These are phyloP conservation scores for Cryptococcus sp. DNA, from an alignment of 1,284 basidiomycete species.

Conservation along the genomic window DNA sequence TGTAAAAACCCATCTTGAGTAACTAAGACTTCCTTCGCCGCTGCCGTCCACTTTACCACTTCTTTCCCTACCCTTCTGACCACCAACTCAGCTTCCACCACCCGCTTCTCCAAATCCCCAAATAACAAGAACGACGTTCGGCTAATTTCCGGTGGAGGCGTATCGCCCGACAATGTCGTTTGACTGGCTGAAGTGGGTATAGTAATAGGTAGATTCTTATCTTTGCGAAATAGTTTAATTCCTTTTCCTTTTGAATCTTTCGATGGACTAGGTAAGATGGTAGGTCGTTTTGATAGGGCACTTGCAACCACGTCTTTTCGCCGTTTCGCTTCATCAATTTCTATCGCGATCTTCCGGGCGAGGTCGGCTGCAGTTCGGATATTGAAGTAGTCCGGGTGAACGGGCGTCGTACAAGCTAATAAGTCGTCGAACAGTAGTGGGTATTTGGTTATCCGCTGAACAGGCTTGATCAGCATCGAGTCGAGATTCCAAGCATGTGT, in stretches of 20 bases:
- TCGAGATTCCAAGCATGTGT: conserved; percentile 92
- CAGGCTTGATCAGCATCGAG: conserved; percentile 80
- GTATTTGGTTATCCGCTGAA: conserved; percentile 89
- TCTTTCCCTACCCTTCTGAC: conserved; percentile 40
- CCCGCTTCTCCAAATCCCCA: conserved; percentile 24
- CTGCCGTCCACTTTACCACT: conserved; percentile 34
- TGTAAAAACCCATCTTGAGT: conserved; percentile 28
- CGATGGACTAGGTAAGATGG: conserved; percentile 4
- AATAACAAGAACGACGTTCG: conserved; percentile 21
- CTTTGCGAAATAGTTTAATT: conserved; percentile 42
- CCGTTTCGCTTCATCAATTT: conserved; percentile 81
- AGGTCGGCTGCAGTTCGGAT: conserved; percentile 62
- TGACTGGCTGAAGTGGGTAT: conserved; percentile 2
- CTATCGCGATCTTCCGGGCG: conserved; percentile 72
- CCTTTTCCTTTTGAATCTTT: conserved; percentile 2
- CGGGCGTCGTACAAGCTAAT: conserved; percentile 68
- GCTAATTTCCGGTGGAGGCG: conserved; percentile 16
- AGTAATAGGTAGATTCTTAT: conserved; percentile 14
- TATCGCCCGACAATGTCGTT: not conserved
- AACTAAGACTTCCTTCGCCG: conserved; percentile 31
- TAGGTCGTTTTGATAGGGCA: conserved; percentile 33
- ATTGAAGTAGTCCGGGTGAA: conserved; percentile 67
- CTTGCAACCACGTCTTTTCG: conserved; percentile 74
- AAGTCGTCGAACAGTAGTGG: conserved; percentile 77
- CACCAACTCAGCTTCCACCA: conserved; percentile 36